Conservation (phyloP, 768 basidiomycete genomes). For the Mycena polygramma region DNA sequence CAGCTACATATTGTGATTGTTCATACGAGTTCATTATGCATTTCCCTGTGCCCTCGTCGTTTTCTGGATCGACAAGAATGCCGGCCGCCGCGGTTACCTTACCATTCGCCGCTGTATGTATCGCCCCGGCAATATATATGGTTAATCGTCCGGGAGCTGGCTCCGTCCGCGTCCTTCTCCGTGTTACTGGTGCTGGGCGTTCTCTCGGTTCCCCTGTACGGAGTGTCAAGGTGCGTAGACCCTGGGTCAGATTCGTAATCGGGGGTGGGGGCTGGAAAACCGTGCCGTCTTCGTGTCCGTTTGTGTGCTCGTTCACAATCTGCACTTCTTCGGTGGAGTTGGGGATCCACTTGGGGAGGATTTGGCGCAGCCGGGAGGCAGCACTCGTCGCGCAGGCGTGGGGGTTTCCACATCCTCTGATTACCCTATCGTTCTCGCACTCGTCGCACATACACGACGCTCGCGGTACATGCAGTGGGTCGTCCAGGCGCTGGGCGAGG, state of each 20-base stretch:
- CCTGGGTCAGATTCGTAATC: not conserved
- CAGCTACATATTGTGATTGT: not conserved
- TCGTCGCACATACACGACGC: constrained; percentile 20
- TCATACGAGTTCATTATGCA: not conserved
- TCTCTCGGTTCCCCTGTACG: not conserved
- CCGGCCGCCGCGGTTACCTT: not conserved
- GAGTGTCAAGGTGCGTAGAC: not conserved
- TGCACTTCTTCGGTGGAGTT: not conserved
- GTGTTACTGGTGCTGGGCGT: not conserved
- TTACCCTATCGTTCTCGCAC: not conserved
- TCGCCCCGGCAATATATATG: not conserved
- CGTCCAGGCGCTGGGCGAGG: too few relatives aligned
- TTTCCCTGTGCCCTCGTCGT: too few relatives aligned
- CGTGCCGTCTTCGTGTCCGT: too few relatives aligned
- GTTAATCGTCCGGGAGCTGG: not conserved
- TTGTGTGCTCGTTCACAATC: too few relatives aligned
- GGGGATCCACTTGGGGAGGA: not conserved
- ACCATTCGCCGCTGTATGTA: not conserved
- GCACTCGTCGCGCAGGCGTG: constrained; percentile 18
- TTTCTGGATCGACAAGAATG: not conserved
- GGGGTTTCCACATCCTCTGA: constrained; percentile 18
- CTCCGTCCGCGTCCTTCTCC: not conserved
- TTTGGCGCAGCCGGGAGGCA: not conserved
- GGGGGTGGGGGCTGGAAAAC: not conserved
- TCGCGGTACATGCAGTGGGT: too few relatives aligned